Percentiles rank a stretch among this genome's conserved stretches.
Conservation (phyloP, 2,329 filamentous ascomycete genomes). For the Elsinoe australis region DNA sequence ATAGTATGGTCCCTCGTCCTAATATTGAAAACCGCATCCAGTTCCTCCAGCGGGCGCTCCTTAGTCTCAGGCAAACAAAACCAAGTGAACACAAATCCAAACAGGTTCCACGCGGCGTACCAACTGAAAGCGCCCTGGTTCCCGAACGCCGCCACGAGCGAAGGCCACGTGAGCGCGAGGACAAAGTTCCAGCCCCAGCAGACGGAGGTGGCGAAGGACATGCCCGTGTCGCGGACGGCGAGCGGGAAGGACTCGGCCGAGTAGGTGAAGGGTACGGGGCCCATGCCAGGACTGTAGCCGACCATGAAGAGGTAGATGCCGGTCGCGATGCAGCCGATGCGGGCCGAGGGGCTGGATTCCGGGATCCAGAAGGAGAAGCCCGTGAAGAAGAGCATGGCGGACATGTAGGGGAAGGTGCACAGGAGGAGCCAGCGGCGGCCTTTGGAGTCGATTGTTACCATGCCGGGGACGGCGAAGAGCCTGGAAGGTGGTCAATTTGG, state of each 20-base stretch:
- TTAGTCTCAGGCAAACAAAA: slow-evolving; percentile 38
- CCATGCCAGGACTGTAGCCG: slow-evolving; percentile 42
- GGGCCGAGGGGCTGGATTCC: slow-evolving; percentile 21
- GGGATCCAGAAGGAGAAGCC: slow-evolving; percentile 17
- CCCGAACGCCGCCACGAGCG: slow-evolving; percentile 40
- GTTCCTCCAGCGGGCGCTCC: slow-evolving; percentile 39
- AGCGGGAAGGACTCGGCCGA: slow-evolving; percentile 41
- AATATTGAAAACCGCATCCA: slow-evolving; percentile 28
- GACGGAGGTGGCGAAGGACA: slow-evolving; percentile 44
- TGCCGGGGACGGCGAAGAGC: slow-evolving; percentile 35
- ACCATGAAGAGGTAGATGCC: slow-evolving; percentile 42
- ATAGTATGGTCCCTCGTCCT: slow-evolving; percentile 11
- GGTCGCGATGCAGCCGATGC: slow-evolving; percentile 33
- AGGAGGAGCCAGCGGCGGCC: slow-evolving; percentile 39
- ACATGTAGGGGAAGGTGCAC: slow-evolving; percentile 39
- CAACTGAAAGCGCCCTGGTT: slow-evolving; percentile 47
- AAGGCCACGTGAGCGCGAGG: slow-evolving; percentile 45
- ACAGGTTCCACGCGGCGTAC: slow-evolving; percentile 51
- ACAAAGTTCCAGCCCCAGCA: slow-evolving; percentile 40
- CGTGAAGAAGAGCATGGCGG: slow-evolving; percentile 42
- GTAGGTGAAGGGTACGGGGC: slow-evolving; percentile 38
- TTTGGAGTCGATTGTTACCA: slow-evolving; percentile 39
- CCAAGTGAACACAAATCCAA: slow-evolving; percentile 44
- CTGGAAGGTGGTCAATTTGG: not conserved
- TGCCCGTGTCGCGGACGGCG: slow-evolving; percentile 37